phyloP scores from a whole-genome alignment of 1,284 basidiomycete genomes.

The Sporisorium reilianum region DNA sequence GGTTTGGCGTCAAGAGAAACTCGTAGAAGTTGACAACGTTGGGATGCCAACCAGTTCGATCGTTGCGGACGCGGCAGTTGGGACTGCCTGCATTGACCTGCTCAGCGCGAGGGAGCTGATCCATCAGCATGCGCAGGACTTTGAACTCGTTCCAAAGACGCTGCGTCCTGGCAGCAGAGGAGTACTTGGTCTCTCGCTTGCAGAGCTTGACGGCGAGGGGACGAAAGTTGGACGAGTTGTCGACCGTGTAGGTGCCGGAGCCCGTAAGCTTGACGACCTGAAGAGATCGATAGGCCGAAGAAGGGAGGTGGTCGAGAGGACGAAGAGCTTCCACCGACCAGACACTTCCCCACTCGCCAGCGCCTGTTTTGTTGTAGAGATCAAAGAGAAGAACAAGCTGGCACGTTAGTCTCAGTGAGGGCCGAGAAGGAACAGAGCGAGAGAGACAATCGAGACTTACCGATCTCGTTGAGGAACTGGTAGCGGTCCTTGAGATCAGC shows the following conservation, averaged over 20 bases:
- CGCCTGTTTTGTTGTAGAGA: slow-evolving; percentile 12
- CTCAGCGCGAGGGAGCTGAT: slow-evolving; percentile 38
- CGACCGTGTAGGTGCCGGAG: slow-evolving; percentile 29
- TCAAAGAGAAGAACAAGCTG: background rate
- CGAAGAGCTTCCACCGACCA: slow-evolving; percentile 37
- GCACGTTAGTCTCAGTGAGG: background rate
- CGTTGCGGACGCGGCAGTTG: slow-evolving; percentile 35
- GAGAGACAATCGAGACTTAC: slow-evolving; percentile 15
- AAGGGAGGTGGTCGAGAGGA: slow-evolving; percentile 38
- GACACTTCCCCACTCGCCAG: slow-evolving; percentile 53
- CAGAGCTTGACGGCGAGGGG: slow-evolving; percentile 56
- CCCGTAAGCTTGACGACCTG: slow-evolving; percentile 38
- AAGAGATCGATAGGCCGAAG: slow-evolving; percentile 36
- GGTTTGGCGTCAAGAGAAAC: slow-evolving; percentile 50
- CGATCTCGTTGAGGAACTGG: slow-evolving; percentile 50
- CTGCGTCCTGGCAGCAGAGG: slow-evolving; percentile 44
- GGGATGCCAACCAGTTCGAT: slow-evolving; percentile 50
- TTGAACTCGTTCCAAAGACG: slow-evolving; percentile 65
- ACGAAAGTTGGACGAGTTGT: slow-evolving; percentile 34
- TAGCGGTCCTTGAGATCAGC: slow-evolving; percentile 45
- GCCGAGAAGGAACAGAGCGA: too few species aligned
- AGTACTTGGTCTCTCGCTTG: slow-evolving; percentile 44
- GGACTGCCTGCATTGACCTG: slow-evolving; percentile 39
- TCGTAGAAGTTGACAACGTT: slow-evolving; percentile 56
- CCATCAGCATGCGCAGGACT: slow-evolving; percentile 45